phyloP scores from a whole-genome alignment of 2,329 filamentous ascomycete genomes.

The Lachnellula occidentalis region DNA sequence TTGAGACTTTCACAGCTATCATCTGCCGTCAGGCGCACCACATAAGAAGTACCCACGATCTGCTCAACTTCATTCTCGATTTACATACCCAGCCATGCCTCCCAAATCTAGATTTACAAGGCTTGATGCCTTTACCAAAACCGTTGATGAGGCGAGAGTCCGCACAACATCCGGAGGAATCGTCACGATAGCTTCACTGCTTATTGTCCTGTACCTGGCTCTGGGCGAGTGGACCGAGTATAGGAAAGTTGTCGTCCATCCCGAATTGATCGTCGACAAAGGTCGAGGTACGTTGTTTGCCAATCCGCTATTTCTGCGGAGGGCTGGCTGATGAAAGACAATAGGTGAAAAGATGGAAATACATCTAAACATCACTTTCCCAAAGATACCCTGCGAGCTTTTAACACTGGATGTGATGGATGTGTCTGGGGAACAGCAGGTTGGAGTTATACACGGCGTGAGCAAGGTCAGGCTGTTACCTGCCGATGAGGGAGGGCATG shows the following conservation, averaged over 20 bases:
- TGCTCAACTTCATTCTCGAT: background rate
- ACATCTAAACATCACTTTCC: constrained; percentile 94
- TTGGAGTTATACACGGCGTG: constrained; percentile 87
- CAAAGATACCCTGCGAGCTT: constrained; percentile 87
- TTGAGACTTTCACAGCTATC: constrained; percentile 12
- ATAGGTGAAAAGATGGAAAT: constrained; percentile 99
- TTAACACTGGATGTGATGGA: constrained; percentile 98
- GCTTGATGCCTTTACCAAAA: constrained; percentile 99
- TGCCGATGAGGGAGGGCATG: constrained; percentile 65
- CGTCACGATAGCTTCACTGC: constrained; percentile 83
- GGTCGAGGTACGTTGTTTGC: constrained; percentile 63
- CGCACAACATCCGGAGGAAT: constrained; percentile 93
- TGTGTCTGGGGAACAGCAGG: constrained; percentile 93
- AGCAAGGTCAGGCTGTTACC: constrained; percentile 81
- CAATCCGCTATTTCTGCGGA: background rate
- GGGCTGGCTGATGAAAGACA: constrained; percentile 3
- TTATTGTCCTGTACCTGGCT: constrained; percentile 82
- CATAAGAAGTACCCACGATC: background rate
- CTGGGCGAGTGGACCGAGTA: constrained; percentile 98
- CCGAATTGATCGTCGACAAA: constrained; percentile 94
- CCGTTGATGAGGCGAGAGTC: constrained; percentile 94
- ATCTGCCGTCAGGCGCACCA: constrained; percentile 18
- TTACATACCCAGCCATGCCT: constrained; percentile 53
- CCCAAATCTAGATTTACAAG: constrained; percentile 89
- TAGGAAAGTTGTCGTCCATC: constrained; percentile 75